Evolutionary conservation across 306 rosid genomes (phyloP).

Genomic region (Rubus idaeus): DNA sequence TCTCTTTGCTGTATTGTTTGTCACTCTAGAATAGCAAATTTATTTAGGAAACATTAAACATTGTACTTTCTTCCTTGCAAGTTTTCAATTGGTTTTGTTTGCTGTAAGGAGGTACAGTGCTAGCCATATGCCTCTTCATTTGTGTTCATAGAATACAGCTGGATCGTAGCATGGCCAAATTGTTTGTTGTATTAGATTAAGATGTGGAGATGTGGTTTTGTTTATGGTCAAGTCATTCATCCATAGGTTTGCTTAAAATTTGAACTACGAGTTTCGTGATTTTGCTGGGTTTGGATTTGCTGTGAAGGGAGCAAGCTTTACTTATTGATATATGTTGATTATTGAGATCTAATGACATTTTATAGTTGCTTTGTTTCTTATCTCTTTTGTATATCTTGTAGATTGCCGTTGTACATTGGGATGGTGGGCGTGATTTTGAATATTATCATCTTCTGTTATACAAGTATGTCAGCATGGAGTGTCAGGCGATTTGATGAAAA

Average conservation of each 20-base stretch:
- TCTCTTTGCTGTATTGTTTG: neutral
- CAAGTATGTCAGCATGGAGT: constrained; percentile 73
- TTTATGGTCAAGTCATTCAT: neutral
- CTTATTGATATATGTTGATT: neutral
- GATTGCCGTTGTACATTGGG: constrained; percentile 88
- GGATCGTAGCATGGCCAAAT: neutral
- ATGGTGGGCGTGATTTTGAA: constrained; percentile 76
- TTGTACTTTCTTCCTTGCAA: neutral
- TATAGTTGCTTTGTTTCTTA: constrained; percentile 13
- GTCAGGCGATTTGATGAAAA: constrained; percentile 80
- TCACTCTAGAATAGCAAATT: neutral
- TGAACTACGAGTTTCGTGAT: neutral
- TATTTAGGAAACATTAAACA: neutral
- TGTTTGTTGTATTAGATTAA: neutral
- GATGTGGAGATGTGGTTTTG: neutral
- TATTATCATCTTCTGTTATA: constrained; percentile 67
- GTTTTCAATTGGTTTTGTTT: neutral
- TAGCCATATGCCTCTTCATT: neutral
- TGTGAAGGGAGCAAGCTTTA: neutral
- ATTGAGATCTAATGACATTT: neutral
- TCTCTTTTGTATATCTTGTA: constrained; percentile 48
- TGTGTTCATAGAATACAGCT: neutral
- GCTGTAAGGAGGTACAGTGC: neutral
- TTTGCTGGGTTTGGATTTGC: neutral
- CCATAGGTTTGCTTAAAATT: neutral